phyloP scores from a whole-genome alignment of 768 basidiomycete genomes.

The Tephrocybe sp. region DNA sequence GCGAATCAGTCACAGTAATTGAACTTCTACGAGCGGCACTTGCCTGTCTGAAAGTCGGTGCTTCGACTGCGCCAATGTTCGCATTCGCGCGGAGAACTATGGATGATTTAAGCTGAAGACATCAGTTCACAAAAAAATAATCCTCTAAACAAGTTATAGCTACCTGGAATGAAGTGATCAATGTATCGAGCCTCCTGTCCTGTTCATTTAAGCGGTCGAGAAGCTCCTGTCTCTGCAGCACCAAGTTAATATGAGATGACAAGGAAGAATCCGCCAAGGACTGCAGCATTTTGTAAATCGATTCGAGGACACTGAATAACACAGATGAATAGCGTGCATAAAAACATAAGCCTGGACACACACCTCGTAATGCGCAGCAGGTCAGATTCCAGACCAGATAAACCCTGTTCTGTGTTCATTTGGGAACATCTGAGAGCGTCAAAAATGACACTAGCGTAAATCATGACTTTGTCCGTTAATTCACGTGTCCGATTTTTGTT shows the following conservation, averaged over 20 bases:
- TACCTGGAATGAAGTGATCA: conserved; percentile 27
- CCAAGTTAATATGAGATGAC: conserved; percentile 15
- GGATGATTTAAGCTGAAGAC: conserved; percentile 12
- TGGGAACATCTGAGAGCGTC: conserved; percentile 17
- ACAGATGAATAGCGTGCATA: conserved; percentile 16
- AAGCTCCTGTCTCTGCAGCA: conserved; percentile 20
- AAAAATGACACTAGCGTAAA: conserved; percentile 23
- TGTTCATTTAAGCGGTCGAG: conserved; percentile 18
- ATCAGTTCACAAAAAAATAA: background rate
- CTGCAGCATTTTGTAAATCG: conserved; percentile 19
- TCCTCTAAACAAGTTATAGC: background rate
- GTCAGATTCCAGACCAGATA: conserved; percentile 20
- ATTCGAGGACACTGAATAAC: too few relatives aligned
- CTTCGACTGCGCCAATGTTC: background rate
- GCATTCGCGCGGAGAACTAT: conserved; percentile 10
- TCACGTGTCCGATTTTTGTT: conserved; percentile 21
- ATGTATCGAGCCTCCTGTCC: conserved; percentile 24
- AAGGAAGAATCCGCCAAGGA: conserved; percentile 11
- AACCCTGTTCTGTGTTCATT: conserved; percentile 1
- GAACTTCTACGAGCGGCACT: background rate
- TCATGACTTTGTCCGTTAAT: conserved; percentile 21
- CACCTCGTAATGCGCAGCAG: conserved; percentile 18
- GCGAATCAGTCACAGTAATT: background rate
- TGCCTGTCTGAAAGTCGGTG: background rate
- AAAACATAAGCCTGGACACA: too few relatives aligned